These are phyloP conservation scores for Fusarium tjaetaba DNA, from an alignment of 2,329 filamentous ascomycete genomes.

Conservation along the genomic window DNA sequence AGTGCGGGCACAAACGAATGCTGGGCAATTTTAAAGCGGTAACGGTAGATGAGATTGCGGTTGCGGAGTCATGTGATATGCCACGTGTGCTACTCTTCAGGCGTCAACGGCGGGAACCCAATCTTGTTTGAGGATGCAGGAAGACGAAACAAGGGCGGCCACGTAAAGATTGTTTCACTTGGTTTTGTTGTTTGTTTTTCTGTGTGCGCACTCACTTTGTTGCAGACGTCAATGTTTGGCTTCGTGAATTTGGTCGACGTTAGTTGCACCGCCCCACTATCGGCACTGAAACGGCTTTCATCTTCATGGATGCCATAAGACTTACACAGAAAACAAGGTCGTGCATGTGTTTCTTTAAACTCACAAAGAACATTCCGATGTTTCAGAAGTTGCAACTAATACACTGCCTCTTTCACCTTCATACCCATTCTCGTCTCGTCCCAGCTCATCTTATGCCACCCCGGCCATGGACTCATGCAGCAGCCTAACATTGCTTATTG, in stretches of 20 bases:
- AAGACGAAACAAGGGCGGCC: not conserved
- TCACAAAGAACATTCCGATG: accelerated
- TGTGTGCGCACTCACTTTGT: not conserved
- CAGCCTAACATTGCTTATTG: not conserved
- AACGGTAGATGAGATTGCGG: not conserved
- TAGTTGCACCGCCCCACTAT: not conserved
- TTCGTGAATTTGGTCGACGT: not conserved
- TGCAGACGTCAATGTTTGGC: not conserved
- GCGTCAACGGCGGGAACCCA: conserved; percentile 2
- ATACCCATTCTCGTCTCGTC: accelerated
- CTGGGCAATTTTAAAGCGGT: conserved; percentile 4
- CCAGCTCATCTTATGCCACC: accelerated
- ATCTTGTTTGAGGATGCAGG: not conserved
- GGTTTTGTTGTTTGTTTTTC: not conserved
- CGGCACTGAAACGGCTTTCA: not conserved
- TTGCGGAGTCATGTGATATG: conserved; percentile 8
- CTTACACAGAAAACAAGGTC: not conserved
- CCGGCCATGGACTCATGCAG: not conserved
- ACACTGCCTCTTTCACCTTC: accelerated
- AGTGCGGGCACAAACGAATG: not conserved
- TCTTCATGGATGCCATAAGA: not conserved
- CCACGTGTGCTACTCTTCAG: conserved; percentile 10
- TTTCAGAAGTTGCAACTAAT: not conserved
- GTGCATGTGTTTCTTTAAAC: accelerated
- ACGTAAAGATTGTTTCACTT: not conserved